Evolutionary conservation across 148 eudicot species (phyloP), one percentile per base, ranked within the genome.

Genomic region (Rhododendron molle): DNA sequence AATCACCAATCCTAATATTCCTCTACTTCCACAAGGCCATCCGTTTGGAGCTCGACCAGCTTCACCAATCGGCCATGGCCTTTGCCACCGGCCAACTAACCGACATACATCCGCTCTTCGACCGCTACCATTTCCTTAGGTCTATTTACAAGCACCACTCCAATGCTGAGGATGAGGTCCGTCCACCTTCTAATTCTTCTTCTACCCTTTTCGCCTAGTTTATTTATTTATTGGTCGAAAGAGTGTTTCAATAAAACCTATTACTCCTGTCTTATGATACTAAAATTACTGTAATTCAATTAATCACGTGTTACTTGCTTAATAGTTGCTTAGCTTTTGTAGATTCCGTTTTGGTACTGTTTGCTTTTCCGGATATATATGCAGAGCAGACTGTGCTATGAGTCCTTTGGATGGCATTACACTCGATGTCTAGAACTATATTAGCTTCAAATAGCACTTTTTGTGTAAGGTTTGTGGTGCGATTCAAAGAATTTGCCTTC

Each of bases 141-240:
- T 91, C 92, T 14, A 94, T 96, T 83, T 96, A 96, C 71, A 92
- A 91, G 90, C 98, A 96, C 87, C 99, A 96, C 85, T 95, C 94
- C 90, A 94, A 93, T 92, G 98, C 99, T 7, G 98, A 96, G 87
- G 99, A 96, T 87, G 99, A 96, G 96, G 98, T 94, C 71, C 71
- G 28, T 26, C 28, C 28, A 34, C 76, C 47, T 80, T 65, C 15
- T 21, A 2, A 47, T 58, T 77, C 49, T 54, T 44, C 72, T 16
- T n/a, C 10, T 60, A 12, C 32, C 21, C 5, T 84, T 23, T 26
- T 16, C 3, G 10, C 21, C n/a, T 21, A 8, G 20, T 23, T 10
- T 11, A 13, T 20, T 38, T 7, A n/a, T 46, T 78, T 46, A 23
- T 46, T 46, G 36, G 16, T n/a, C 81, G 36, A 12, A 46, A 78